Evolutionary conservation across 2,329 filamentous ascomycete genomes (phyloP), one percentile per base, ranked within the genome.

Genomic region (Paraconiothyrium sp.): DNA sequence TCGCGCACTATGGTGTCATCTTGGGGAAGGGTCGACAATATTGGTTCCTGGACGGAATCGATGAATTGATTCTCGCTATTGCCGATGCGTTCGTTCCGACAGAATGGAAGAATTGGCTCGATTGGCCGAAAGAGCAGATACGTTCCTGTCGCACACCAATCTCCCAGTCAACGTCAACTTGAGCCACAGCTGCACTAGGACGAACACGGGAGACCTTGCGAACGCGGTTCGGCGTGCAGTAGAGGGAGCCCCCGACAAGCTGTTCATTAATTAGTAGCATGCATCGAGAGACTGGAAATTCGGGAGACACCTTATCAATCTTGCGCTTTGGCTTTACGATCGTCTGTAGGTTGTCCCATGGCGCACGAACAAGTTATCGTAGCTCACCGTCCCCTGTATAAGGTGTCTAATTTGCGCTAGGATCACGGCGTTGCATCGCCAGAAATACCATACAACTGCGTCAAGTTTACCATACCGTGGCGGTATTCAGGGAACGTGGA

Each of bases 1-100:
- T 76, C 34, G 72, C 72, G 4, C 69, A 76, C 58, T 76, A 69
- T 56, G 73, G 67, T 39, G 70, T 76, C 27, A 54, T 75, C n/a
- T 46, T 76, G 13, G 37, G 34, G 6, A 60, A 51, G 27, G 47
- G 59, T 43, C 37, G 37, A 22, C 59, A 59, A 22, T 66, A 66
- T 46, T 69, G 67, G 67, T 69, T 61, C 47, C 14, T 67, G 14
- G 59, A 64, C 20, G 65, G 65, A 1, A 47, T 52, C 13, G 59
- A 64, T 16, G 65, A 66, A 34, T 54, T 59, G 57, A 63, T 69
- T 8, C 49, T 69, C 3, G 24, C 49, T 27, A 49, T 65, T 47
- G 59, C 62, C 9, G 63, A 67, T 39, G 41, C 44, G 1, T 57
- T 69, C 16, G 60, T 69, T 22, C 64, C 65, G 16, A 54, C 22